Evolutionary conservation across 1,284 basidiomycete species (phyloP).

Genomic region (Calocybe gambosa): DNA sequence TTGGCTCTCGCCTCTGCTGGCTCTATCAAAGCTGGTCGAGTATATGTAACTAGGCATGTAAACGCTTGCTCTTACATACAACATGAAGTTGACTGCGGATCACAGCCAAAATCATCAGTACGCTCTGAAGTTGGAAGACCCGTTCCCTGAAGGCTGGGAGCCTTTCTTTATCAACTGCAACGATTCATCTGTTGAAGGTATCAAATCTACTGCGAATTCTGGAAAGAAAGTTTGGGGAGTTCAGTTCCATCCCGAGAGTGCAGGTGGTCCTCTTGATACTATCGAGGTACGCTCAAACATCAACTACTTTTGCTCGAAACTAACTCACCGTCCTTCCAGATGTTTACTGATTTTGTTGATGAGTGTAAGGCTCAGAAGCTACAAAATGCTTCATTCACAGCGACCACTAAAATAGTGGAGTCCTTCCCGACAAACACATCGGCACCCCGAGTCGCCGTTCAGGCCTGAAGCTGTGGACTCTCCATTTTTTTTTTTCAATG

Average conservation of each 20-base stretch:
- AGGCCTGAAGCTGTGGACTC: constrained; percentile 11
- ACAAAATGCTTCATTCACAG: constrained; percentile 12
- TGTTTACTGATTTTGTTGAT: constrained; percentile 88
- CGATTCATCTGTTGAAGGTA: constrained; percentile 95
- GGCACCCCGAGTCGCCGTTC: constrained; percentile 10
- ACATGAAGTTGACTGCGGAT: not conserved
- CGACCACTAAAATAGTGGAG: constrained; percentile 1
- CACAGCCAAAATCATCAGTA: constrained; percentile 92
- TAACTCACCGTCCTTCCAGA: constrained; percentile 36
- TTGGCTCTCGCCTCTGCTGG: constrained; percentile 87
- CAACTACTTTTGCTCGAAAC: not conserved
- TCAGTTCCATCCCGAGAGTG: constrained; percentile 94
- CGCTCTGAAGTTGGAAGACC: constrained; percentile 86
- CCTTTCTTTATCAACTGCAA: constrained; percentile 99
- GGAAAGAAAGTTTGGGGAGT: constrained; percentile 93
- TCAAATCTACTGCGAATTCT: constrained; percentile 84
- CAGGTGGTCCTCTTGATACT: constrained; percentile 89
- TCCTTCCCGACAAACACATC: constrained; percentile 6
- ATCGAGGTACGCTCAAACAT: constrained; percentile 60
- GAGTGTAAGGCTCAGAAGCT: constrained; percentile 65
- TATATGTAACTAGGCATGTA: constrained; percentile 90
- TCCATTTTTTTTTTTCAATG: not conserved
- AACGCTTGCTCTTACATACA: constrained; percentile 1
- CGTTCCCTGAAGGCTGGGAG: constrained; percentile 93
- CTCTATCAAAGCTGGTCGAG: constrained; percentile 90